Base-by-base conservation (phyloP, 495 filamentous ascomycete genomes). In the Paragyromitra xinjiangensis region DNA sequence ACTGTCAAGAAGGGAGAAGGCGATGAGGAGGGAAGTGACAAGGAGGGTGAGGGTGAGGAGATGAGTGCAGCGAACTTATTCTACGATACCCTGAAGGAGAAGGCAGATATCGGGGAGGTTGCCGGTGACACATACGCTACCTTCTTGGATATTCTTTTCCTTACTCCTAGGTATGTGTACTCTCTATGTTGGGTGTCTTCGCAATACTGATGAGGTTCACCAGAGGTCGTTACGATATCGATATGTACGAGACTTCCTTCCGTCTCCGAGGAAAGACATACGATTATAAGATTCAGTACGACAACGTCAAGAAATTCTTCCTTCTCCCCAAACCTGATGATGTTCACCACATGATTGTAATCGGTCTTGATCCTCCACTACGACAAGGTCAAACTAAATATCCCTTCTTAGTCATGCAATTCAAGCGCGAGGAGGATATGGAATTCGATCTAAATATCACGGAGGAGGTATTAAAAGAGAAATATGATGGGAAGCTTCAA, bases 271-370 rank as follows among this genome's bases (percentile, higher is more conserved):
- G 96, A 64, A 98, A 98, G 85, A 99, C 96, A 40, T 99, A 99
- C 87, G 96, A 98, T 87, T 99, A 99, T 89, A 99, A 99, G 88
- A 97, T 99, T 75, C 93, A 97, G 85, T 99, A 97, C 83, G 92
- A 97, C 44, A 88, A 90, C 44, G 93, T 98, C 86, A 99, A 99
- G 86, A 98, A 98, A 84, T 98, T 98, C 84, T 96, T 99, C 89
- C 87, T 97, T 67, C 90, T 99, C 6, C 96, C 96, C 5, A 99
- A 98, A 85, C 94, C 95, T 8, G 96, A 99, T 84, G 96, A 99
- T 59, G 86, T 95, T 26, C 96, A 99, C 82, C 93, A 90, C 62
- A 91, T 99, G 84, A 94, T 98, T 76, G 94, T 94, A 70, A 91
- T 99, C 73, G 96, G 96, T 65, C 88, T 99, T 56, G 96, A 99